These are phyloP conservation scores for Torulaspora delbrueckii DNA, from an alignment of 805 yeast genomes.

Conservation along the genomic window DNA sequence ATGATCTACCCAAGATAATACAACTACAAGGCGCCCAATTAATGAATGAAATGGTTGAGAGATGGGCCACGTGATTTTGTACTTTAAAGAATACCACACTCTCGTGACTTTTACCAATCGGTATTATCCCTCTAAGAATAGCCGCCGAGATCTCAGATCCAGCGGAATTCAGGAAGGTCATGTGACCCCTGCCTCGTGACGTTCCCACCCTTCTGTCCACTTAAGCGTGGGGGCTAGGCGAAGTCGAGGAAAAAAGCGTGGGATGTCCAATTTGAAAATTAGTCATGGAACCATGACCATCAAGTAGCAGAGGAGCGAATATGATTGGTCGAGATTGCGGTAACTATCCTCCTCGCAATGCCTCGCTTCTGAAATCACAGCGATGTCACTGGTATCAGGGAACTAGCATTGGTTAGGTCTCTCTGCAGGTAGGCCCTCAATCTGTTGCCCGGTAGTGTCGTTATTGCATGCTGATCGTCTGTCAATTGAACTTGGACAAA, in stretches of 20 bases:
- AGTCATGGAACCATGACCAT: slow-evolving; percentile 16
- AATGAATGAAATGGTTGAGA: slow-evolving; percentile 71
- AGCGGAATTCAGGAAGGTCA: no score
- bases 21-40: slow-evolving; percentile 33
- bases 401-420: neutral
- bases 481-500: neutral
- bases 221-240: neutral
- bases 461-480: neutral
- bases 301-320: neutral
- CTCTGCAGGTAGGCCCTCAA: neutral
- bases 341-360: neutral
- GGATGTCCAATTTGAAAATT: neutral
- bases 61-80: slow-evolving; percentile 43
- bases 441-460: neutral
- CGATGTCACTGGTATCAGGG: neutral
- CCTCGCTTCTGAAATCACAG: neutral
- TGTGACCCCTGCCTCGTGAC: neutral
- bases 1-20: slow-evolving; percentile 51
- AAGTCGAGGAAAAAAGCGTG: neutral
- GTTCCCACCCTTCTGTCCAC: neutral
- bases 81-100: neutral
- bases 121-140: neutral
- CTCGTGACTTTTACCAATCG: neutral
- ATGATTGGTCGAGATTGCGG: neutral
- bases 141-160: neutral